phyloP scores from a whole-genome alignment of 192 early-diverging fungal species.

The Backusella luteola region DNA sequence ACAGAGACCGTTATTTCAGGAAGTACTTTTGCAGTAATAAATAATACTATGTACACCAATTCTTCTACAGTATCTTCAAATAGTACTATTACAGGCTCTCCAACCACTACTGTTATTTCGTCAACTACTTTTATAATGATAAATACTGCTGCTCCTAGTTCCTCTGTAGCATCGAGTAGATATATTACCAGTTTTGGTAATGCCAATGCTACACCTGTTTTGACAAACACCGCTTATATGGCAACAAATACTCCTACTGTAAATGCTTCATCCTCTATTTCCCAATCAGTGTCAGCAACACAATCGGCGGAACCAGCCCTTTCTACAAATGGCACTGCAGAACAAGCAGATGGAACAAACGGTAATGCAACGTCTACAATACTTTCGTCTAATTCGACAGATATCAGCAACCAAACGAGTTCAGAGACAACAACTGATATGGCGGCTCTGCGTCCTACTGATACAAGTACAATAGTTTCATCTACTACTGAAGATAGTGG shows the following conservation, averaged over 20 bases:
- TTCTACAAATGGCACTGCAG: background rate
- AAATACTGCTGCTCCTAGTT: background rate
- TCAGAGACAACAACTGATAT: background rate
- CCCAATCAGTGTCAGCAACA: background rate
- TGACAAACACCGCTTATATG: background rate
- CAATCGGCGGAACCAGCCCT: background rate
- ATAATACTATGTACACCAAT: background rate
- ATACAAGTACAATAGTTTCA: background rate
- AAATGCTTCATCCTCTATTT: background rate
- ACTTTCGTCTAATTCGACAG: background rate
- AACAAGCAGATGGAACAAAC: background rate
- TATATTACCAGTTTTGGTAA: background rate
- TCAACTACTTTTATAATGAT: background rate
- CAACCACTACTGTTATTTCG: background rate
- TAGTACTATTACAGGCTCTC: background rate
- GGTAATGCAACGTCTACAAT: background rate
- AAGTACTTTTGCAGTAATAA: background rate
- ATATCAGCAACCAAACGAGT: background rate
- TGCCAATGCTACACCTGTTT: background rate
- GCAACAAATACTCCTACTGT: background rate
- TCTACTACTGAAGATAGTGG: background rate
- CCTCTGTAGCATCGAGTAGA: background rate
- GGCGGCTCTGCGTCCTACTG: background rate
- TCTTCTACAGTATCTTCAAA: background rate
- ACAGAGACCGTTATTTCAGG: background rate